phyloP scores from a whole-genome alignment of 1,284 basidiomycete species.

The Cryptococcus sp. region DNA sequence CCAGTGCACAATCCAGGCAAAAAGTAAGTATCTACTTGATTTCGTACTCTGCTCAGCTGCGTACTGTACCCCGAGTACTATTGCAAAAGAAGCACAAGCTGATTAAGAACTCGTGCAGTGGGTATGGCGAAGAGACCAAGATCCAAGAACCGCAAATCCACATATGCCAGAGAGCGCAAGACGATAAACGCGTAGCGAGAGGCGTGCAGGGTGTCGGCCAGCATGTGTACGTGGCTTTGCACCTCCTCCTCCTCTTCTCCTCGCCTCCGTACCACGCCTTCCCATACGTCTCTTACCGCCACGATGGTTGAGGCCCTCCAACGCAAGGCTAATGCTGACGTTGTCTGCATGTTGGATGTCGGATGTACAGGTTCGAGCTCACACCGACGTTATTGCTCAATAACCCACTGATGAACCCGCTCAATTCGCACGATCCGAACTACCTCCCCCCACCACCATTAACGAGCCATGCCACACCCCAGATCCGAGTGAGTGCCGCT shows the following conservation, averaged over 20 bases:
- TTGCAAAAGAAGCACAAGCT: background rate
- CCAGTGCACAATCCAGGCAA: conserved; percentile 39
- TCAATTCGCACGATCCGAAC: conserved; percentile 48
- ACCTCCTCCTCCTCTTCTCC: too few species aligned
- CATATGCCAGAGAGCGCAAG: conserved; percentile 47
- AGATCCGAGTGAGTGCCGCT: conserved; percentile 16
- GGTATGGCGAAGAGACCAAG: conserved; percentile 50
- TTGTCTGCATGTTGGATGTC: background rate
- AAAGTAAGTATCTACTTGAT: conserved; percentile 21
- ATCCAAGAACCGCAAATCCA: conserved; percentile 52
- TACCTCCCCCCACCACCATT: conserved; percentile 52
- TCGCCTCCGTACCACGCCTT: too few species aligned
- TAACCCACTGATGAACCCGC: conserved; percentile 49
- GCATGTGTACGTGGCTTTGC: conserved; percentile 36
- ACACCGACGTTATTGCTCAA: conserved; percentile 52
- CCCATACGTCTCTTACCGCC: too few species aligned
- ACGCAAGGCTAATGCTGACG: background rate
- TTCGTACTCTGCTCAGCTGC: background rate
- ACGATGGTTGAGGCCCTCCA: too few species aligned
- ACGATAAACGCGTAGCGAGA: conserved; percentile 26
- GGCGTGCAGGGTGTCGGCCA: conserved; percentile 45
- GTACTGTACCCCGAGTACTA: background rate
- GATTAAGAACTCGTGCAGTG: conserved; percentile 20
- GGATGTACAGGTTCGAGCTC: conserved; percentile 46
- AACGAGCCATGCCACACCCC: conserved; percentile 28